Evolutionary conservation across 352 stramenopile species (phyloP), one percentile per base, ranked within the genome.

Genomic region (Blastocystis sp.): DNA sequence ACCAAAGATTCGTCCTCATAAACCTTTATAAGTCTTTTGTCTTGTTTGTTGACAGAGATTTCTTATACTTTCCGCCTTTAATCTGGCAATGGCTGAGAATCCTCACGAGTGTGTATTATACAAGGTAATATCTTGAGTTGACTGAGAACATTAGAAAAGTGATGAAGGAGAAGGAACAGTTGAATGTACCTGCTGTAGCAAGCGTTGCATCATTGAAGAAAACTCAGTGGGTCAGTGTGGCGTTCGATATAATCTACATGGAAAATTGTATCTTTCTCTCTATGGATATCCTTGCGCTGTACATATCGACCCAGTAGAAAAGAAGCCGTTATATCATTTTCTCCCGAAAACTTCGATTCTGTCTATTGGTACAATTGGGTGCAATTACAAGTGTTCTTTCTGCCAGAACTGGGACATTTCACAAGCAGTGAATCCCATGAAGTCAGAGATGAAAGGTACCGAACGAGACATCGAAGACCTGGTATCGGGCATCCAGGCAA

Each of bases 381-480:
- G 78, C 55, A 89, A 89, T 50, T 89, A 76, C 55, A 89, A 89
- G 8, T 89, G 78, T 30, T 41, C 43, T 7, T 89, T 89, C 78
- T 89, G 78, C 50, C 78, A 89, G 18, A 89, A 89, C 39, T 89
- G 78, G 78, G 78, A 89, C 45, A 89, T 89, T 59, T 89, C 78
- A 9, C 78, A 89, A 26, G 73, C 73, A 66, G 73, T 66, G 43
- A 39, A 68, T 30, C 11, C 47, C 4, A 26, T 68, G 11, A 43
- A 68, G 47, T 34, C 9, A 37, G 26, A 43, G 6, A n/a, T 81
- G 24, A 66, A 43, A n/a, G 53, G 68, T 24, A 47, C 26, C 11
- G 39, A 43, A n/a, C 65, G 50, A 6, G 73, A 85, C 43, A 85
- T 85, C n/a, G 73, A 85, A 30, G 73, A 85, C 43, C 16, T 85